Percentiles rank a stretch among this genome's conserved stretches.
Evolutionary conservation across 179 eudicot species (phyloP).

Genomic region (Amaranthus tricolor): DNA sequence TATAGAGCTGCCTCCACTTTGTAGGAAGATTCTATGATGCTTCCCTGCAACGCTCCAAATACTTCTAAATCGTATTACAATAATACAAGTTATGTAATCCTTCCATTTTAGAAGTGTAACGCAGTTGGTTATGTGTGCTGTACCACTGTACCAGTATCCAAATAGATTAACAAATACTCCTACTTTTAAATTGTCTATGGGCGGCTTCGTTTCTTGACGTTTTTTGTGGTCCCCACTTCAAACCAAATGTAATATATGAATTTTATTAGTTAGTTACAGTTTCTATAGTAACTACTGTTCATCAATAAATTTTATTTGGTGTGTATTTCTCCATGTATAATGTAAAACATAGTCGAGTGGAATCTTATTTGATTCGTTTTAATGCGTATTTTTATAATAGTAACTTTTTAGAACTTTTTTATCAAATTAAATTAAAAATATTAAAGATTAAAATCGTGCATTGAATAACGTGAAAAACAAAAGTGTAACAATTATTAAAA

Average conservation of each 20-base stretch:
- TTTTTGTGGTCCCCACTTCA: slow-evolving; percentile 13
- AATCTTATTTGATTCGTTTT: too few relatives aligned
- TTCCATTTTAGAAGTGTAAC: slow-evolving; percentile 13
- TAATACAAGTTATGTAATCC: slow-evolving; percentile 16
- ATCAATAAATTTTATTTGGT: too few relatives aligned
- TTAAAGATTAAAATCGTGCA: too few relatives aligned
- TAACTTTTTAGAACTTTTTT: too few relatives aligned
- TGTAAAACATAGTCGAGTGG: too few relatives aligned
- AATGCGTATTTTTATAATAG: too few relatives aligned
- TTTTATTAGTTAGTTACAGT: neutral
- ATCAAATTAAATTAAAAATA: too few relatives aligned
- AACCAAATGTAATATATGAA: neutral
- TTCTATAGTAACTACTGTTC: too few relatives aligned
- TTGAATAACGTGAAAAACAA: too few relatives aligned
- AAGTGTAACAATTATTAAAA: too few relatives aligned
- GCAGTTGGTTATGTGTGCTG: slow-evolving; percentile 9
- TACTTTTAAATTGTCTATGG: slow-evolving; percentile 1
- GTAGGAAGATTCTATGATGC: slow-evolving; percentile 7
- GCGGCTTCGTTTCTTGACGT: slow-evolving; percentile 30
- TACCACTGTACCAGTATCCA: slow-evolving; percentile 8
- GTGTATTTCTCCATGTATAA: too few relatives aligned
- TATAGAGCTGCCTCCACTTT: neutral
- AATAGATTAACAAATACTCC: neutral
- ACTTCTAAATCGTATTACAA: neutral
- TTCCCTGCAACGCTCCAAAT: neutral